Evolutionary conservation across 345 rosid species (phyloP).

Genomic region (Pistacia integerrima): DNA sequence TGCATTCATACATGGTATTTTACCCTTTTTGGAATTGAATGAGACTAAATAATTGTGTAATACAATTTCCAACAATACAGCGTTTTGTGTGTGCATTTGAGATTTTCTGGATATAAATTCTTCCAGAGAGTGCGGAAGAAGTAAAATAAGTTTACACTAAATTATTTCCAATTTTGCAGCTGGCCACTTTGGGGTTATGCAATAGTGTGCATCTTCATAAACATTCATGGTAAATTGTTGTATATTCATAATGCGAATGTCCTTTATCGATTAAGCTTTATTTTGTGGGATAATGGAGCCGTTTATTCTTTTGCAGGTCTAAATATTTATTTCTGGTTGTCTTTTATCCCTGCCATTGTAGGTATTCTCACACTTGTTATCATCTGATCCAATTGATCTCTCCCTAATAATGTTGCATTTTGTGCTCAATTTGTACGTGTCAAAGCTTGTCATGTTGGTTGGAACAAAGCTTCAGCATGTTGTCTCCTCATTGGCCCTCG

Average conservation of each 20-base stretch:
- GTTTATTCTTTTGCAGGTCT: slow-evolving; percentile 52
- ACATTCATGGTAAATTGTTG: slow-evolving; percentile 66
- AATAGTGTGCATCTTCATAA: slow-evolving; percentile 80
- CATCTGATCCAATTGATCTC: no score
- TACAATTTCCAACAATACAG: not conserved
- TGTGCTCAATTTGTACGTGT: no score
- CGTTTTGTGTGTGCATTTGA: not conserved
- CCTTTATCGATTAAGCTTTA: no score
- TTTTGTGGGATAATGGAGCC: slow-evolving; percentile 3
- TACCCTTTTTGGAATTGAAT: not conserved
- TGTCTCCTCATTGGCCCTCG: no score
- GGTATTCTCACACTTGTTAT: slow-evolving; percentile 21
- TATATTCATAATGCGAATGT: no score
- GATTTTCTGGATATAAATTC: slow-evolving; percentile 2
- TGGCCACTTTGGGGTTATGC: slow-evolving; percentile 96
- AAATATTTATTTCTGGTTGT: slow-evolving; percentile 91
- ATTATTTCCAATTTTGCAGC: slow-evolving; percentile 44
- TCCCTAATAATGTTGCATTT: no score
- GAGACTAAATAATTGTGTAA: not conserved
- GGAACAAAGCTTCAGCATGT: no score
- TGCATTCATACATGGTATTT: not conserved
- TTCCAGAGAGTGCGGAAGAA: not conserved
- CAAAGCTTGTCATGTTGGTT: no score
- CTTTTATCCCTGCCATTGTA: slow-evolving; percentile 92
- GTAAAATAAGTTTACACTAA: not conserved